These are phyloP conservation scores for Gynochthodes officinalis DNA, from an alignment of 257 asterid genomes.

Conservation along the genomic window DNA sequence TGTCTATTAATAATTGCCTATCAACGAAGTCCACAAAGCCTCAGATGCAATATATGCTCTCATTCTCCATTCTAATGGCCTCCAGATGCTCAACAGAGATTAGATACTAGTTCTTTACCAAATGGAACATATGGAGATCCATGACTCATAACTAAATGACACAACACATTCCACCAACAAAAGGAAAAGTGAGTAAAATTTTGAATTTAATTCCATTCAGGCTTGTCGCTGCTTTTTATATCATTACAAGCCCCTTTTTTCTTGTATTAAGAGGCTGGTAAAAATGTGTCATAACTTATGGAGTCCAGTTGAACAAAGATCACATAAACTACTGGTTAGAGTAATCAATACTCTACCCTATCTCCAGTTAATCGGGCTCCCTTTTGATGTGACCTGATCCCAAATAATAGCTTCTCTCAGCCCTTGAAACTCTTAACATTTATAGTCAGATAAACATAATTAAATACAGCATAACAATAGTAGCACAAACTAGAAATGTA, in stretches of 20 bases:
- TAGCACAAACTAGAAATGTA: background rate
- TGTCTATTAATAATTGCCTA: background rate
- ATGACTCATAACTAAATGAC: background rate
- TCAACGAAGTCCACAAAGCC: background rate
- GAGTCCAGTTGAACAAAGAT: background rate
- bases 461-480: background rate
- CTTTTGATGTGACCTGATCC: background rate
- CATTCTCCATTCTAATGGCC: background rate
- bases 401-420: background rate
- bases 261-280: background rate
- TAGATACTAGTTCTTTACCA: background rate
- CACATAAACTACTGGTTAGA: background rate
- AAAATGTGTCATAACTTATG: background rate
- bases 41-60: background rate
- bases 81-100: background rate
- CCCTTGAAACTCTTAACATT: background rate
- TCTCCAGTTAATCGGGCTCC: background rate
- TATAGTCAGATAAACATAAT: background rate
- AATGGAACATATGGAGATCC: background rate
- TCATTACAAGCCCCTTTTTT: background rate
- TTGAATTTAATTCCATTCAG: background rate
- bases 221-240: background rate
- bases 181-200: no score
- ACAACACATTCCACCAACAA: background rate
- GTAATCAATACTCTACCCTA: background rate